Percentiles rank a stretch among this genome's conserved stretches.
Evolutionary conservation across 2,329 filamentous ascomycete genomes (phyloP).

Genomic region (Botryosphaeria agaves): DNA sequence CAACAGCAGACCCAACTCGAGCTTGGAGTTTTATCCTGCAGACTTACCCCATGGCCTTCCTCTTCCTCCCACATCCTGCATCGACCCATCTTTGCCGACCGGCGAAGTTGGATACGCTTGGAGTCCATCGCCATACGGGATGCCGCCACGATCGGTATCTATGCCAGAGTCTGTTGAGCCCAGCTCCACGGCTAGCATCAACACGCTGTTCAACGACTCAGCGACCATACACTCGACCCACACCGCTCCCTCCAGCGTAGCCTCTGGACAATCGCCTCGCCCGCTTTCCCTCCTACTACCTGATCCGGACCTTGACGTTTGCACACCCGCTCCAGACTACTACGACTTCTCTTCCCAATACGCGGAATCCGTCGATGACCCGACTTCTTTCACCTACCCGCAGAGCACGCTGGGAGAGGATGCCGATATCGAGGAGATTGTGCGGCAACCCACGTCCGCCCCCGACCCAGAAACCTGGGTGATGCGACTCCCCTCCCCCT

Average conservation of each 20-base stretch:
- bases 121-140: constrained; percentile 6
- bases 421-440: constrained; percentile 38
- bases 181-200: constrained; percentile 15
- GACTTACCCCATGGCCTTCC: too few relatives aligned
- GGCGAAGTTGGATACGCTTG: neutral
- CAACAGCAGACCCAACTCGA: too few relatives aligned
- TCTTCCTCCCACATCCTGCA: neutral
- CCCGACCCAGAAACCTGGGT: constrained; percentile 16
- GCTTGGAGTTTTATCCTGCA: too few relatives aligned
- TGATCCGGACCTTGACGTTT: constrained; percentile 26
- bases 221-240: constrained; percentile 12
- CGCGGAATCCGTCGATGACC: constrained; percentile 15
- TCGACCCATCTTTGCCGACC: neutral
- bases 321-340: constrained; percentile 20
- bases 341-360: constrained; percentile 15
- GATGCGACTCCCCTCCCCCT: constrained; percentile 20
- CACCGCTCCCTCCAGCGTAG: constrained; percentile 16
- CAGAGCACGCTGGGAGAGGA: constrained; percentile 15
- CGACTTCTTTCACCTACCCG: constrained; percentile 9
- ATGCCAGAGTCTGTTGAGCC: constrained; percentile 15
- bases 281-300: constrained; percentile 30
- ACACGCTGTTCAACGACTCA: constrained; percentile 20
- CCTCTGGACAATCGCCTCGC: constrained; percentile 29
- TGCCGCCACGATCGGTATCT: constrained; percentile 11
- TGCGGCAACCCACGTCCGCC: constrained; percentile 20